Base-by-base conservation (phyloP, 306 rosid genomes). In the Medicago lupulina region DNA sequence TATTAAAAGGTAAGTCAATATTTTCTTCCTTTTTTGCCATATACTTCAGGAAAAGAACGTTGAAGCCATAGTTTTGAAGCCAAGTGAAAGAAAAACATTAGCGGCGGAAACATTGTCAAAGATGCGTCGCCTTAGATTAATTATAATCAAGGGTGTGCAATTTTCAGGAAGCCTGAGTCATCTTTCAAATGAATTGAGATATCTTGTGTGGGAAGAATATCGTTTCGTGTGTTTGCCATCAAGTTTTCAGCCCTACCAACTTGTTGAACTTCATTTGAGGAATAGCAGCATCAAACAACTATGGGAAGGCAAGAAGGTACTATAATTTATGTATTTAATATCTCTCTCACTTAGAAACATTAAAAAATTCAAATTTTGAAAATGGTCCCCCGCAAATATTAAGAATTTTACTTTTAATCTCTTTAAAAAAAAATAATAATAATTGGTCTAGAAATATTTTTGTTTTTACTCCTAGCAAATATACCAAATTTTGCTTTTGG, bases 251-350 rank as follows among this genome's bases (percentile, higher is more conserved):
- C 73, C 44, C 3, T 1, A 6, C 9, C 12, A n/a, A 14, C 73
- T 76, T 9, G 73, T 65, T 9, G 44, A 65, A 65, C 14, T 76
- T 10, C 5, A 5, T 17, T 15, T 65, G 41, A 1, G 0, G 0
- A 0, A 9, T 1, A 65, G 80, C 19, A 14, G 2, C 17, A 15
- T 76, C 13, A 51, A 16, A 53, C 19, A 51, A 14, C 11, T 76
- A 9, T 76, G 80, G 80, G 4, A 65, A 53, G 73, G 17, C 19
- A 39, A 5, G 12, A 76, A 76, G 80, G 73, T 76, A 21, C 9
- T 13, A 2, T 1, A 36, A 61, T 2, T 28, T 28, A 0, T 6
- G 7, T 12, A 6, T 3, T 21, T 15, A 0, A 16, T 39, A 25
- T 15, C 4, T 43, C 11, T 10, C 49, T 13, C 12, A 4, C 4